A percentile compares a stretch with the other conserved stretches of the same genome.
Evolutionary conservation across 352 stramenopile genomes (phyloP).

Genomic region (Phytophthora sp.): DNA sequence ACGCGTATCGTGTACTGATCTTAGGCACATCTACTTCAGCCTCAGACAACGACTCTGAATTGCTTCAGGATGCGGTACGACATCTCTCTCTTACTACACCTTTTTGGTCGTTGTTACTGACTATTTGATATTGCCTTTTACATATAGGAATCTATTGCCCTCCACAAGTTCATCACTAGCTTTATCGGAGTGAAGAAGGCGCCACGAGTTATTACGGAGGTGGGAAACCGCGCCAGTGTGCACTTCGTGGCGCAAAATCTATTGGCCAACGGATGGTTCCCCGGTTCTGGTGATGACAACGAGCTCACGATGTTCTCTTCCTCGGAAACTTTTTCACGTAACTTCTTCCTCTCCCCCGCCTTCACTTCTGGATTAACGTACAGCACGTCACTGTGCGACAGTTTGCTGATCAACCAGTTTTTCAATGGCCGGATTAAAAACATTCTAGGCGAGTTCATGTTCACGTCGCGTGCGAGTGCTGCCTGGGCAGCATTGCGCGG

Average conservation of each 20-base stretch:
- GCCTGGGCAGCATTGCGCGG: conserved; percentile 40
- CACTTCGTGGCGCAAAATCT: conserved; percentile 87
- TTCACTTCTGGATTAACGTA: conserved; percentile 87
- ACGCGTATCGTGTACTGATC: conserved; percentile 74
- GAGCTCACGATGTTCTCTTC: conserved; percentile 51
- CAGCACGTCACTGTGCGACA: conserved; percentile 87
- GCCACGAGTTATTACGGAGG: conserved; percentile 77
- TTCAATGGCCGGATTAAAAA: conserved; percentile 90
- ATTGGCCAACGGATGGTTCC: conserved; percentile 72
- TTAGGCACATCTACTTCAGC: conserved; percentile 67
- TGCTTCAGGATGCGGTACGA: conserved; percentile 75
- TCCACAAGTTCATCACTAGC: conserved; percentile 83
- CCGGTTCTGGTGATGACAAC: conserved; percentile 27
- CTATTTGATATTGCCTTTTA: conserved; percentile 7
- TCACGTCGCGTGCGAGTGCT: conserved; percentile 71
- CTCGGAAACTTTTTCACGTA: conserved; percentile 64
- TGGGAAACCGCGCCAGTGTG: conserved; percentile 82
- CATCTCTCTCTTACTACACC: neutral
- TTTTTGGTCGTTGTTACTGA: neutral
- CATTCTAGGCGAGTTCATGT: conserved; percentile 88
- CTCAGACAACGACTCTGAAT: conserved; percentile 64
- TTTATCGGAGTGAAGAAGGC: conserved; percentile 65
- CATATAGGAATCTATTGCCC: conserved; percentile 66
- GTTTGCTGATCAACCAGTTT: conserved; percentile 89
- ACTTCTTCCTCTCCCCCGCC: conserved; percentile 82